Base-by-base conservation (phyloP, 2,329 filamentous ascomycete species). In the Colletotrichum euphorbiae region DNA sequence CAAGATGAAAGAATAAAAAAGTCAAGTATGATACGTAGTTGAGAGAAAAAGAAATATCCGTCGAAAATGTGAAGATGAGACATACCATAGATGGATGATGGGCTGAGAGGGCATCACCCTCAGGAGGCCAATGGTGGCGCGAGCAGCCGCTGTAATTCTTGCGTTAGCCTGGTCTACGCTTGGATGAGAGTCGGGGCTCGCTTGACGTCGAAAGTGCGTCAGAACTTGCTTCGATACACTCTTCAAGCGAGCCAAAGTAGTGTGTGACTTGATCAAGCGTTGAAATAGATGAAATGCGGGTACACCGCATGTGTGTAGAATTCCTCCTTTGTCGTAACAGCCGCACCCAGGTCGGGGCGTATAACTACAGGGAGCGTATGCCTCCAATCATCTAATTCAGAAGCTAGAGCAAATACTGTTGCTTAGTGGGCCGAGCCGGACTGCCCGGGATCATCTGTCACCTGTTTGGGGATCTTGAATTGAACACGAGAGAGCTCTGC, bases 371-470 rank as follows among this genome's bases (percentile, higher is more conserved):
- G 65, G 2, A 67, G 40, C 8, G 51, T 12, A 19, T 11, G 9
- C 60, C 38, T 67, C 65, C 65, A 67, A 8, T 43, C 52, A 11
- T 67, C 60, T 31, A 67, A 45, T 38, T 67, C 65, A 28, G 13
- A n/a, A 4, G 11, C 40, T 2, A 50, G 28, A 4, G 45, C 21
- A 13, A 50, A 31, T 8, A 61, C 36, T 2, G 28, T 13, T 45
- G 31, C 31, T 36, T 43, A 52, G 3, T 58, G 54, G 1, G 59
- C 40, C 3, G 36, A 12, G 6, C 56, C 51, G 8, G 33, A 45
- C 38, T 62, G 59, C 3, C 65, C 21, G 15, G 50, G 9, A 36
- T 33, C 28, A 19, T 52, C 21, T 13, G 62, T 66, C 6, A 69
- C 46, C 3, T 40, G 21, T 9, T 54, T 19, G n/a, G 61, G 57